Evolutionary conservation across 2,329 filamentous ascomycete species (phyloP).

Genomic region (Apiospora aurea): DNA sequence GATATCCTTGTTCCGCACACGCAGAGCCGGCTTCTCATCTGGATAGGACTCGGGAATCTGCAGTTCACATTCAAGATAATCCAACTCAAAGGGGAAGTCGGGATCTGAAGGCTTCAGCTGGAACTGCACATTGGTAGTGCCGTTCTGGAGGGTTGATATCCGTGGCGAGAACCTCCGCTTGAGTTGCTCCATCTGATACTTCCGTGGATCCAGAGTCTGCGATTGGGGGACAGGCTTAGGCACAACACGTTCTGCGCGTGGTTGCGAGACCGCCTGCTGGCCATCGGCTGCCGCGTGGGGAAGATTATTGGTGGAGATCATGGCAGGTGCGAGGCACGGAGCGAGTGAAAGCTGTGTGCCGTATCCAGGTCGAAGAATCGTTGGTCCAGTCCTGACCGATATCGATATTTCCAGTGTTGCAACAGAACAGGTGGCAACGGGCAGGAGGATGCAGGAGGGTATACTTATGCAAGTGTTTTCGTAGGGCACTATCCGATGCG

Average conservation of each 20-base stretch:
- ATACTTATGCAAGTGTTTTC: neutral
- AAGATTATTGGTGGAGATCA: constrained; percentile 48
- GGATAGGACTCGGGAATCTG: constrained; percentile 72
- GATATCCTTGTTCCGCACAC: constrained; percentile 72
- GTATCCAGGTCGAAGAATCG: neutral
- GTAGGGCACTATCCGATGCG: neutral
- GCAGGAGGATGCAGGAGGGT: no score
- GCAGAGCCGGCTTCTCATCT: constrained; percentile 61
- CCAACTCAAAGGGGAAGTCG: constrained; percentile 82
- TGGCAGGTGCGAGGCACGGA: constrained; percentile 32
- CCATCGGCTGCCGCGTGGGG: constrained; percentile 42
- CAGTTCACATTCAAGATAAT: constrained; percentile 71
- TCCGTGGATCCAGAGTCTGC: constrained; percentile 71
- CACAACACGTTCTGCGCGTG: constrained; percentile 59
- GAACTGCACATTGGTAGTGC: constrained; percentile 67
- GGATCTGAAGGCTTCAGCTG: constrained; percentile 77
- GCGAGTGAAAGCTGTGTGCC: neutral
- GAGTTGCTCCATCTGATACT: constrained; percentile 78
- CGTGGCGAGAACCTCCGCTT: constrained; percentile 67
- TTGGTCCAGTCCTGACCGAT: neutral
- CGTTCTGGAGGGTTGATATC: constrained; percentile 51
- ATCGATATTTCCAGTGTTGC: neutral
- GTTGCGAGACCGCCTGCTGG: constrained; percentile 55
- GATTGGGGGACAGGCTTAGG: constrained; percentile 70
- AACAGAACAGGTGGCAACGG: neutral